Percentiles rank a stretch among this genome's conserved stretches.
These are phyloP conservation scores for Cyclotella kingstonii DNA, from an alignment of 108 stramenopile genomes.

Conservation along the genomic window DNA sequence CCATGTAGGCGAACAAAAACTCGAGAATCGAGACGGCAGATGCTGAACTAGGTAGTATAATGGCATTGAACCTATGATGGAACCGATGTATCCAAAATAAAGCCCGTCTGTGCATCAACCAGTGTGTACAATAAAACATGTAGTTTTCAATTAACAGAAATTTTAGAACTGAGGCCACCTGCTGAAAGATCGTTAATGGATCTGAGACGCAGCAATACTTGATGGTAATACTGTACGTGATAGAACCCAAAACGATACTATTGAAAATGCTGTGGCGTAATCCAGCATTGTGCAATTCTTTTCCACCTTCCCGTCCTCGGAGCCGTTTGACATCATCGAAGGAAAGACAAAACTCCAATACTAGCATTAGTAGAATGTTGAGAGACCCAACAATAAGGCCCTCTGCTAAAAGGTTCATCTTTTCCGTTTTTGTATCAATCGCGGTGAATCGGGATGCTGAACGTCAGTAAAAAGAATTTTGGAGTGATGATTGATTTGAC, in stretches of 20 bases:
- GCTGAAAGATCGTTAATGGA: slow-evolving; percentile 15
- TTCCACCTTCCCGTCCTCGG: slow-evolving; percentile 30
- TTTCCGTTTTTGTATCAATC: background rate
- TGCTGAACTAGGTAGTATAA: slow-evolving; percentile 45
- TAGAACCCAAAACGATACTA: slow-evolving; percentile 20
- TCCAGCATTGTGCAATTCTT: slow-evolving; percentile 30
- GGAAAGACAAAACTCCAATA: slow-evolving; percentile 23
- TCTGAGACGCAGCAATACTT: slow-evolving; percentile 23
- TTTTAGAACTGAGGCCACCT: slow-evolving; percentile 7
- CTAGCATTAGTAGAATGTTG: slow-evolving; percentile 20
- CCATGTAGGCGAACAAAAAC: slow-evolving; percentile 52
- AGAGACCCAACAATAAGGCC: slow-evolving; percentile 22
- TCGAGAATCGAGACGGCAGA: slow-evolving; percentile 48
- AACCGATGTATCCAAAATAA: slow-evolving; percentile 49
- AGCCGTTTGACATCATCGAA: slow-evolving; percentile 16
- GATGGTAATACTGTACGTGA: slow-evolving; percentile 29
- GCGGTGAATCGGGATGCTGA: no score
- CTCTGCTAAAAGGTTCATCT: slow-evolving; percentile 20
- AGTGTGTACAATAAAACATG: slow-evolving; percentile 28
- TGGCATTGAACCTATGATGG: slow-evolving; percentile 51
- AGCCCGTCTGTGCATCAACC: slow-evolving; percentile 24
- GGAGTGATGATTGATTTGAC: no score
- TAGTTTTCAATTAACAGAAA: slow-evolving; percentile 32
- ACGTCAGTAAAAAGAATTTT: no score
- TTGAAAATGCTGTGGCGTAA: slow-evolving; percentile 31